Base-by-base conservation (phyloP, 148 eudicot genomes). In the Rhododendron ferrugineum region DNA sequence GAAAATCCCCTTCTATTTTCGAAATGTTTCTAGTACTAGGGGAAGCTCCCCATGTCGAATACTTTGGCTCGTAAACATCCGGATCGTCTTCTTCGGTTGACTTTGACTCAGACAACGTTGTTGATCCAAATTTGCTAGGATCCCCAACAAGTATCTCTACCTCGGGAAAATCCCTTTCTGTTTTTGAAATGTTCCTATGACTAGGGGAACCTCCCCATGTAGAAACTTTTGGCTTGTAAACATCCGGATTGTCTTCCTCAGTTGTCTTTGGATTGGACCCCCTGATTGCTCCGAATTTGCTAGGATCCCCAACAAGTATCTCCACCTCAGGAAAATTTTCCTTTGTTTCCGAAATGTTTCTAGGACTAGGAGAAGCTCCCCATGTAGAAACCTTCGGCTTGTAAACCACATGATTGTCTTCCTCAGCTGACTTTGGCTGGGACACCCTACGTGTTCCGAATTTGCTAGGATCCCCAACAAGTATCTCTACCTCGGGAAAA, bases 161-260 rank as follows among this genome's bases (percentile, higher is more conserved):
- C 73, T 96, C 98, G 54, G 96, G 98, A 81, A 91, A 76, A 37
- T 96, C 94, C 26, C 90, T 91, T 68, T 87, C 89, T 32, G 91
- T 30, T 91, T 95, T 90, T 30, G 99, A 95, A 83, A 95, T 96
- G 90, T 96, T 88, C 80, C 84, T 91, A 37, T 98, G 96, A 86
- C 98, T 91, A 34, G 99, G 98, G 84, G 95, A 96, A 89, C 93
- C 85, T 77, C 98, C 99, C 98, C 99, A 94, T 4, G 99, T 96
- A 46, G 99, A 93, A 89, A 93, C 97, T 90, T 91, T 93, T 46
- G 99, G 99, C 91, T 95, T 94, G 85, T 94, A 95, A 20, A 91
- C 87, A 81, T 93, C 97, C 4, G 62, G 50, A 47, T 83, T 83
- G 50, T 93, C 94, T 87, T 92, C 93, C 58, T 87, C 70, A 15